Conservation (phyloP, 2,329 filamentous ascomycete genomes). For the Penicillium sp. region DNA sequence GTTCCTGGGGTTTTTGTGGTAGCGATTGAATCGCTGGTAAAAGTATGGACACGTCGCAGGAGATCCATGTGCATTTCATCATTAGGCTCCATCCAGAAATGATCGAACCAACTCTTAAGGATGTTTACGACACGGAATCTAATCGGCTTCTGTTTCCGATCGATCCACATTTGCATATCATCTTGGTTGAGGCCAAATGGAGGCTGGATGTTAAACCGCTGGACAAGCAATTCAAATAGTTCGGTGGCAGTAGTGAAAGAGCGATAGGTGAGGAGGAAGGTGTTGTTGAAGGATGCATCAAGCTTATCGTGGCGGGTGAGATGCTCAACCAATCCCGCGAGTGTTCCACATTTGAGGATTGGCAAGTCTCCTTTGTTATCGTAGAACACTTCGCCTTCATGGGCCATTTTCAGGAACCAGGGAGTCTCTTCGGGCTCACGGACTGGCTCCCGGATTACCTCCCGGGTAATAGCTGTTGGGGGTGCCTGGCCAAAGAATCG, state of each 20-base stretch:
- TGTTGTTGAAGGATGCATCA: slow-evolving; percentile 94
- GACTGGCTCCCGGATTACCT: slow-evolving; percentile 43
- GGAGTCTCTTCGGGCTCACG: slow-evolving; percentile 72
- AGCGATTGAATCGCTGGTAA: slow-evolving; percentile 88
- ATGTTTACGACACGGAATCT: slow-evolving; percentile 97
- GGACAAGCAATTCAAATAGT: slow-evolving; percentile 87
- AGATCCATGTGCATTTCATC: slow-evolving; percentile 82
- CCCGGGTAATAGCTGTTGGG: slow-evolving; percentile 41
- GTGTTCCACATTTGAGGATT: slow-evolving; percentile 81
- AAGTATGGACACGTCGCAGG: slow-evolving; percentile 83
- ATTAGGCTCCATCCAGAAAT: slow-evolving; percentile 96
- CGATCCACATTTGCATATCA: slow-evolving; percentile 85
- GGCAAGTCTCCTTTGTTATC: slow-evolving; percentile 76
- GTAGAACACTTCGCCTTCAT: slow-evolving; percentile 86
- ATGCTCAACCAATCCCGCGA: slow-evolving; percentile 88
- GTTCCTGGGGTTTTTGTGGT: slow-evolving; percentile 91
- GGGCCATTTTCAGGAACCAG: slow-evolving; percentile 79
- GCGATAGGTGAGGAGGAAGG: slow-evolving; percentile 92
- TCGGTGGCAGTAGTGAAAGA: slow-evolving; percentile 91
- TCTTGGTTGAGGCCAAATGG: slow-evolving; percentile 72
- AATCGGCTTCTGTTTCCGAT: slow-evolving; percentile 93
- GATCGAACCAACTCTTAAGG: slow-evolving; percentile 96
- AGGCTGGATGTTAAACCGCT: slow-evolving; percentile 88
- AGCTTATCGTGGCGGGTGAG: slow-evolving; percentile 93
- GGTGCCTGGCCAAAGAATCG: slow-evolving; percentile 51